Percentiles rank a stretch among this genome's conserved stretches.
Evolutionary conservation across 2,329 filamentous ascomycete species (phyloP).

Genomic region (Hypoxylon sp.): DNA sequence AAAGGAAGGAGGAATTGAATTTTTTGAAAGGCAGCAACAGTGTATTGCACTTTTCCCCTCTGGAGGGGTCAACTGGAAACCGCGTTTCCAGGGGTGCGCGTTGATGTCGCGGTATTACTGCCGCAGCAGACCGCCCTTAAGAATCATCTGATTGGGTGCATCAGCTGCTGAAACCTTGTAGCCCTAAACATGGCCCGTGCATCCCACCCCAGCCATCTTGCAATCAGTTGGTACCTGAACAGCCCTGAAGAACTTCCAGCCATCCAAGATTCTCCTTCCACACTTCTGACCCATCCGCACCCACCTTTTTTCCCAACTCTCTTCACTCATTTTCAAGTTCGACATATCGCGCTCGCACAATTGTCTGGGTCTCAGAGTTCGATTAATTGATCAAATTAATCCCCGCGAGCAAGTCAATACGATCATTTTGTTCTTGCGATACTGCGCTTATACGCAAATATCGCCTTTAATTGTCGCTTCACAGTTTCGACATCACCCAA

Average conservation of each 20-base stretch:
- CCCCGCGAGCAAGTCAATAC: conserved; percentile 12
- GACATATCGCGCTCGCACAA: conserved; percentile 16
- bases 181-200: conserved; percentile 40
- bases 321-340: conserved; percentile 16
- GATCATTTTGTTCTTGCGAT: conserved; percentile 5
- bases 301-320: conserved; percentile 24
- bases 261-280: conserved; percentile 24
- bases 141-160: conserved; percentile 27
- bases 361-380: conserved; percentile 19
- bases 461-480: not conserved
- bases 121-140: conserved; percentile 18
- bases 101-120: conserved; percentile 34
- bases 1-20: too few species aligned
- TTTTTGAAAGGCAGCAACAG: too few species aligned
- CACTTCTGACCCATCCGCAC: conserved; percentile 1
- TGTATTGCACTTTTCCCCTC: not conserved
- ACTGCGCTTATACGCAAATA: not conserved
- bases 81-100: conserved; percentile 34
- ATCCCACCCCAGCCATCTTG: conserved; percentile 27
- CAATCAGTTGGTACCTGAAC: conserved; percentile 18
- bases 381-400: not conserved
- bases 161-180: conserved; percentile 18
- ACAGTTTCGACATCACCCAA: conserved; percentile 1
- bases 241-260: conserved; percentile 6
- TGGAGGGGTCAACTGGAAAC: conserved; percentile 18